Evolutionary conservation across 163 green algal genomes (phyloP), one percentile per base, ranked within the genome.

Genomic region (Volvox carteri): DNA sequence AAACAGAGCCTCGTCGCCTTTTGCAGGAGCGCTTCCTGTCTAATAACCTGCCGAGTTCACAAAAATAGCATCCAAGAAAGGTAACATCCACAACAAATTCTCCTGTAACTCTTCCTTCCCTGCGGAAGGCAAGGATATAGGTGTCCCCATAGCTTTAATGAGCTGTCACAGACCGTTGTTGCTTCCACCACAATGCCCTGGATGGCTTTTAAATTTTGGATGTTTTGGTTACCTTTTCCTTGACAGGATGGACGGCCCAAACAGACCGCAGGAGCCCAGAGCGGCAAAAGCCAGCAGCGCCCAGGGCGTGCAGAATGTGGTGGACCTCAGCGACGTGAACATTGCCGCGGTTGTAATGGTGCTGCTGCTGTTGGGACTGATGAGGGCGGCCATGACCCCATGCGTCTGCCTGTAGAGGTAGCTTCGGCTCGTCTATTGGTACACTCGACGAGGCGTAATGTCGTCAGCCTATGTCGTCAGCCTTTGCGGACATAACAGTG

Each of bases 291-390:
- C 16, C 11, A 70, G 46, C 75, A 84, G 46, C 23, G 35, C 60
- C 60, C 25, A 39, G 1, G 28, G 46, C 46, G 48, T 35, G 44
- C 48, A 84, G 7, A 72, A 86, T 42, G 41, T 86, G 11, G 18
- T 86, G 12, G n/a, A 62, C 39, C 28, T 76, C 11, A 16, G 39
- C 23, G 78, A 86, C 41, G 41, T n/a, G 4, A 39, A 44, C 11
- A n/a, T 76, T 6, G 42, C 60, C 18, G 39, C n/a, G 11, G 28
- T 86, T 54, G 77, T 86, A 14, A 56, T 73, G 25, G 39, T 86
- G 4, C 25, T 86, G 39, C 78, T 86, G 1, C 41, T 86, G 16
- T n/a, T 86, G 41, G 58, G 58, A 30, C 78, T 86, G 25, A 77
- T 86, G 60, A 46, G 78, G 28, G 78, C 78, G 7, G 39, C 37